Evolutionary conservation across 2,329 filamentous ascomycete genomes (phyloP), one percentile per base, ranked within the genome.

Genomic region (Tolypocladium album): DNA sequence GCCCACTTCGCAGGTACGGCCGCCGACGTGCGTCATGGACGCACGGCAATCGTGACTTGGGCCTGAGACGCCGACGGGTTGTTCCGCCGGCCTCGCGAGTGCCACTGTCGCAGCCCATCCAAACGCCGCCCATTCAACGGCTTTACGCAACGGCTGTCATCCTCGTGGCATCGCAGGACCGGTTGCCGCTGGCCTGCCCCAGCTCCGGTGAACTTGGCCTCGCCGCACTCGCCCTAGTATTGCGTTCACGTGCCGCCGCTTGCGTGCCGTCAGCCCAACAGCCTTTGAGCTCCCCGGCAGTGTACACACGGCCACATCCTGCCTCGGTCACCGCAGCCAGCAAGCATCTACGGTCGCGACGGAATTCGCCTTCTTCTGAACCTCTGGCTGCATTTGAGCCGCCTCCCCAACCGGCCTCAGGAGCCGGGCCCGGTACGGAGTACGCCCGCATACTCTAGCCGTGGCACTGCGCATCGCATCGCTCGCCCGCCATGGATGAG

Each of bases 401-500:
- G 31, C 17, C 15, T 20, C 20, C 22, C 20, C 50, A 15, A 15
- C 50, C 20, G 50, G 31, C 47, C 47, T 17, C 20, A 34, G 9
- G 20, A 17, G 12, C 31, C 31, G 31, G 27, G 27, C 8, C 47
- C 47, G 8, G 17, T 8, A 6, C 11, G 3, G 3, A 3, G 27
- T 31, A 31, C 43, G 11, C 36, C 12, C 36, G 47, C 27, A 12
- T 13, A 20, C 24, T 50, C 15, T 55, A n/a, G 31, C 50, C n/a
- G 31, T n/a, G 50, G 20, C 50, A 50, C 24, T 2, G 2, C 40
- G n/a, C 4, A 9, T 57, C 31, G 55, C 12, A 45, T 61, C 56
- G 31, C 36, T 4, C 40, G 55, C 56, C 43, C 40, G 52, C 53
- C 60, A 65, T 66, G 68, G 62, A 61, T 24, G 57, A 64, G 9